Base-by-base conservation (phyloP, 1,284 basidiomycete species). In the Rhizoctonia solani region DNA sequence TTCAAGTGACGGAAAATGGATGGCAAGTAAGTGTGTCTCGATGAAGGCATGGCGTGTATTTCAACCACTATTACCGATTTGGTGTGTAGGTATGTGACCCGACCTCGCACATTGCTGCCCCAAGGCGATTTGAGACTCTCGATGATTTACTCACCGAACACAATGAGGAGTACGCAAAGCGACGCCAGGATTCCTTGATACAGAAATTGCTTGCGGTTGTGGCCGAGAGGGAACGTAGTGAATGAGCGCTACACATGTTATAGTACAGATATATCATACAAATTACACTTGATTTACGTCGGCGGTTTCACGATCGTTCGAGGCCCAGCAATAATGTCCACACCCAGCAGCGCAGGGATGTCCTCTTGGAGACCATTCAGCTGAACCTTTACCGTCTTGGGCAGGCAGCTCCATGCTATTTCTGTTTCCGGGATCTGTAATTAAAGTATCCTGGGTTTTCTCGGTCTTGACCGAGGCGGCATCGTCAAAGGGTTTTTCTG, bases 331-430 rank as follows among this genome's bases (percentile, higher is more conserved):
- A 68, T 79, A 80, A 76, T 87, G 86, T 0, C 86, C 86, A 76
- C 86, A 87, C 0, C 86, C 86, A 61, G 85, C 81, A n/a, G 85
- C 84, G 76, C 86, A 87, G 0, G 79, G 79, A 73, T 85, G 83
- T 3, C 83, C 85, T 6, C 39, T 52, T 14, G 63, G 50, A 6
- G 52, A n/a, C 63, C 63, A 66, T 41, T 66, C 63, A 9, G 32
- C 27, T 19, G 63, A 66, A n/a, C 63, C 46, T 47, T 54, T 66
- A 23, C 50, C 54, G 1, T 66, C 63, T 47, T 66, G 63, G 25
- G 21, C 44, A 21, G 52, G 50, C 9, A 66, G 11, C 23, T 66
- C 63, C 14, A 66, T 44, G 16, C 63, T 66, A 21, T 66, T 66
- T 29, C 63, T 39, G 14, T 66, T 66, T 14, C 63, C 50, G n/a